Evolutionary conservation across 257 asterid species (phyloP).

Genomic region (Henckelia pumila): DNA sequence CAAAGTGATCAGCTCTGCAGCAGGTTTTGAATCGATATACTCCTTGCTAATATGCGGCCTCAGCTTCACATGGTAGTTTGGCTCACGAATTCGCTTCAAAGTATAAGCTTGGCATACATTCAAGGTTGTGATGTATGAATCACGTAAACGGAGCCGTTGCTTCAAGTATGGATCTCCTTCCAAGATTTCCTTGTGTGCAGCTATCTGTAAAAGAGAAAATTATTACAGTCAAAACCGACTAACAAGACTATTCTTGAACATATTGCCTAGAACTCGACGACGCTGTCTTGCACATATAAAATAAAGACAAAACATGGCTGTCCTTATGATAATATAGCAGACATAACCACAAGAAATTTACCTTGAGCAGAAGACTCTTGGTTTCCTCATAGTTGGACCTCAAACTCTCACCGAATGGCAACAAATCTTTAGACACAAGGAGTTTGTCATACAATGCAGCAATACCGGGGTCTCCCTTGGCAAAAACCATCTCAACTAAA

Average conservation of each 20-base stretch:
- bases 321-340: neutral
- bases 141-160: conserved; percentile 44
- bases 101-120: conserved; percentile 50
- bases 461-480: conserved; percentile 54
- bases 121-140: conserved; percentile 46
- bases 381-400: conserved; percentile 43
- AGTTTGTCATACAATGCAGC: conserved; percentile 50
- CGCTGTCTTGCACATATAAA: neutral
- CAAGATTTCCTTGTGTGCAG: conserved; percentile 50
- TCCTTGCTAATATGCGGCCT: conserved; percentile 50
- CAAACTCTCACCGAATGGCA: conserved; percentile 43
- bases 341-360: neutral
- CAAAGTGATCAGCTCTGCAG: conserved; percentile 38
- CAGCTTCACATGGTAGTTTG: conserved; percentile 32
- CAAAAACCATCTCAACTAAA: conserved; percentile 60
- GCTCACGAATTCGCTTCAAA: conserved; percentile 46
- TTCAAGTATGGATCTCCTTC: conserved; percentile 53
- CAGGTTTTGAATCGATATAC: conserved; percentile 35
- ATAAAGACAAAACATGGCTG: too few species aligned
- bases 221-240: neutral
- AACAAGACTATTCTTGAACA: neutral
- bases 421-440: conserved; percentile 45
- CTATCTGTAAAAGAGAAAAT: conserved; percentile 33
- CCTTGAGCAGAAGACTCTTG: conserved; percentile 42
- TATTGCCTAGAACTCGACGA: neutral